Base-by-base conservation (phyloP, 2,329 filamentous ascomycete species). In the Biscogniauxia mediterranea region DNA sequence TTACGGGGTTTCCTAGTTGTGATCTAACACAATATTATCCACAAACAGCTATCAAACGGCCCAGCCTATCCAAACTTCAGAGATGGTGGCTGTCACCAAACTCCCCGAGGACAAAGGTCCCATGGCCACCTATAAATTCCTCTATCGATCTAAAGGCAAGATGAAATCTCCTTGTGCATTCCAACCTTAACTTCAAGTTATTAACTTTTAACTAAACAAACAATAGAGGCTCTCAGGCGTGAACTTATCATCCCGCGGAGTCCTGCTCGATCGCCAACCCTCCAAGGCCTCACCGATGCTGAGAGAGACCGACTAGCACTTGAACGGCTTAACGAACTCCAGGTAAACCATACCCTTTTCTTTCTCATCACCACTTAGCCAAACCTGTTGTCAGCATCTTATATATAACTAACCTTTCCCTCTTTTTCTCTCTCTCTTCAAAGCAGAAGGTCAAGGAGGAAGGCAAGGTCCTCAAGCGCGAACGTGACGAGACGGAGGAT, bases 241-340 rank as follows among this genome's bases (percentile, higher is more conserved):
- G 69, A 74, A 54, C 52, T 72, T 23, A 68, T 77, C 32, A 68
- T 77, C n/a, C n/a, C n/a, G n/a, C n/a, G n/a, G n/a, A n/a, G n/a
- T 50, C 71, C 69, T 2, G 65, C 68, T 1, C 63, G 55, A 1
- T 64, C 69, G 3, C 62, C 68, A 1, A 61, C 60, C 6, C 23
- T 70, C 17, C 63, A 60, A 5, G 54, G 61, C 2, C 62, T 76
- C 17, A 64, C 71, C 5, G 50, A 64, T 4, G 66, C 65, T 0
- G 70, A 75, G 50, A 63, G 70, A 23, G 64, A 66, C 32, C 65
- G 69, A 7, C 63, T 77, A 13, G 75, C 75, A 1, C 57, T 66
- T 56, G 73, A 75, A 57, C 68, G 70, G 2, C 63, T 74, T 1
- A 62, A 67, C 0, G 63, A 75, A 26, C 64, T 75, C 6, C 66